Evolutionary conservation across 371 early-diverging fungal species (phyloP).

Genomic region (Mucor mucedo): DNA sequence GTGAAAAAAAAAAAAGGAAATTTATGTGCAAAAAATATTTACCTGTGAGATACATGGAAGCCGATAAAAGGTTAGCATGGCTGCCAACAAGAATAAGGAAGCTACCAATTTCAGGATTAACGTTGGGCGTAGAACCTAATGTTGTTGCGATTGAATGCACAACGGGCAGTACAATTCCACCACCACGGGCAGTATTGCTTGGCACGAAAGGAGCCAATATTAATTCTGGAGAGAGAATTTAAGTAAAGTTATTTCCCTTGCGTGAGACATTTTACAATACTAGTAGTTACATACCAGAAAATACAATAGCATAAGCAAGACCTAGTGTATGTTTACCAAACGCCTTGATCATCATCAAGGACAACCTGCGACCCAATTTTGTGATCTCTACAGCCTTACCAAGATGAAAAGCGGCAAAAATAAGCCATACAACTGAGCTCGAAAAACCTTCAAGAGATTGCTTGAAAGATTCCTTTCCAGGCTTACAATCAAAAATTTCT

Average conservation of each 20-base stretch:
- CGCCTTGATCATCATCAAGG: slow-evolving; percentile 53
- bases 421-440: slow-evolving; percentile 69
- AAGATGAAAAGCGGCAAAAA: slow-evolving; percentile 74
- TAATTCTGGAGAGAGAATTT: slow-evolving; percentile 44
- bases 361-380: slow-evolving; percentile 61
- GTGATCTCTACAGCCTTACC: slow-evolving; percentile 69
- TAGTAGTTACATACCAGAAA: slow-evolving; percentile 44
- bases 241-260: not conserved
- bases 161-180: slow-evolving; percentile 72
- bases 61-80: slow-evolving; percentile 68
- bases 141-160: slow-evolving; percentile 66
- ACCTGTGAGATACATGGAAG: slow-evolving; percentile 70
- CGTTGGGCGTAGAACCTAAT: slow-evolving; percentile 47
- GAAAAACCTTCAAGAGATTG: slow-evolving; percentile 65
- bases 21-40: not conserved
- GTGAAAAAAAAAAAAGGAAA: not conserved
- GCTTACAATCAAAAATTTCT: slow-evolving; percentile 54
- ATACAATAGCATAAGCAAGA: slow-evolving; percentile 63
- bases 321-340: slow-evolving; percentile 65
- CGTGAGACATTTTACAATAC: no score
- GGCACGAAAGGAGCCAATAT: slow-evolving; percentile 75
- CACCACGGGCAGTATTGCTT: slow-evolving; percentile 75
- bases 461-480: slow-evolving; percentile 59
- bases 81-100: slow-evolving; percentile 61
- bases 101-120: slow-evolving; percentile 46